Conservation (phyloP, 805 yeast genomes). For the Schwanniomyces pseudopolymorphus region DNA sequence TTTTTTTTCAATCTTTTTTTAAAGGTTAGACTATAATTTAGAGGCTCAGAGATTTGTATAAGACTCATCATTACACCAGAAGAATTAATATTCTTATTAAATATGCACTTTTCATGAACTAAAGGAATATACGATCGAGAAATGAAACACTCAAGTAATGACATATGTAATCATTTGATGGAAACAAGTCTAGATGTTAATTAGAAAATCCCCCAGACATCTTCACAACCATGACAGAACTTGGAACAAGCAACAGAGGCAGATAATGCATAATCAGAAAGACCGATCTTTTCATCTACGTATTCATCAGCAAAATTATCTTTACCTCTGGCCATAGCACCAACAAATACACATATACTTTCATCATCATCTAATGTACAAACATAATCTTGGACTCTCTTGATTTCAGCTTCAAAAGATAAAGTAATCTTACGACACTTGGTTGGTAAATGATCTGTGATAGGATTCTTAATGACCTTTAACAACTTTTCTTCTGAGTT, state of each 20-base stretch:
- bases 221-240: conserved; percentile 98
- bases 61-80: not conserved
- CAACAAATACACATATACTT: conserved; percentile 96
- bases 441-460: conserved; percentile 93
- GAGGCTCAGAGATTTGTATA: not conserved
- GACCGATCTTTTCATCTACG: conserved; percentile 94
- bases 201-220: conserved; percentile 83
- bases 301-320: conserved; percentile 97
- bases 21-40: not conserved
- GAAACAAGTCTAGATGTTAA: not conserved
- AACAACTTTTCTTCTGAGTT: conserved; percentile 92
- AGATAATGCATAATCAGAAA: conserved; percentile 91
- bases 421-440: conserved; percentile 92
- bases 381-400: conserved; percentile 86
- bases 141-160: conserved; percentile 2
- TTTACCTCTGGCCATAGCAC: conserved; percentile 98
- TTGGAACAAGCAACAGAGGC: conserved; percentile 98
- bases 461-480: conserved; percentile 94
- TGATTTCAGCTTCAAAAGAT: conserved; percentile 87
- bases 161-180: not conserved
- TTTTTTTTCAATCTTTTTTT: not conserved
- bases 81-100: not conserved
- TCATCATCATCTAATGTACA: conserved; percentile 78
- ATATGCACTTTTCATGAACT: conserved; percentile 2
- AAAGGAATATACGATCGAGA: conserved; percentile 3